Conservation (phyloP, 371 early-diverging fungal species). For the Rhizopus delemar region DNA sequence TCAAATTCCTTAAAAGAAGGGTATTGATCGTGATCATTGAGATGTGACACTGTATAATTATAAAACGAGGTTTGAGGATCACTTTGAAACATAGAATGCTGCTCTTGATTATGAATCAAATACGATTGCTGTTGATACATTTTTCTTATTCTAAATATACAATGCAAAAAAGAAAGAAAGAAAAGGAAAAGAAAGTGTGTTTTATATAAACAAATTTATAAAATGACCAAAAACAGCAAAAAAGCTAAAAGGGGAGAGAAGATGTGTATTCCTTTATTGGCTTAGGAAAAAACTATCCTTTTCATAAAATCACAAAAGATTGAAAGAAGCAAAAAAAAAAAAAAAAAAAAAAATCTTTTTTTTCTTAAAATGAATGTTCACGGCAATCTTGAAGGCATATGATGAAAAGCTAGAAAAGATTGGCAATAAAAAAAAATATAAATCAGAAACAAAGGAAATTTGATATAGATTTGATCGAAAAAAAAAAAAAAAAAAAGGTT, state of each 20-base stretch:
- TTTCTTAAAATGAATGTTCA: neutral
- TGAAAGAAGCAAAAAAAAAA: slow-evolving; percentile 14
- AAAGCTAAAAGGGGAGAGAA: slow-evolving; percentile 12
- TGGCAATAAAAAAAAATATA: no score
- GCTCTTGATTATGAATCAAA: neutral
- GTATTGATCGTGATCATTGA: slow-evolving; percentile 41
- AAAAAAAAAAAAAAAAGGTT: no score
- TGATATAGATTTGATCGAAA: no score
- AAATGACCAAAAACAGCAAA: slow-evolving; percentile 14
- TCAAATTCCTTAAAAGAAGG: slow-evolving; percentile 45
- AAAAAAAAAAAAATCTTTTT: no score
- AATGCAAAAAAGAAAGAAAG: neutral
- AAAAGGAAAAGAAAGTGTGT: neutral
- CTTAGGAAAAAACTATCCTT: neutral
- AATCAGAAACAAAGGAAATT: no score
- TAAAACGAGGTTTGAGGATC: neutral
- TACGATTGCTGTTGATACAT: neutral
- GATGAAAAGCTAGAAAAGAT: slow-evolving; percentile 11
- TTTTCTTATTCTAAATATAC: no score
- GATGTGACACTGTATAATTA: slow-evolving; percentile 8
- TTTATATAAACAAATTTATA: slow-evolving; percentile 4
- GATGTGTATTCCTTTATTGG: neutral
- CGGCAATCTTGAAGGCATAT: slow-evolving; percentile 18
- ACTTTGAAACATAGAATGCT: no score
- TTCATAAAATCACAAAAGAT: slow-evolving; percentile 2